These are phyloP conservation scores for Beta corolliflora DNA, from an alignment of 179 eudicot species.

Conservation along the genomic window DNA sequence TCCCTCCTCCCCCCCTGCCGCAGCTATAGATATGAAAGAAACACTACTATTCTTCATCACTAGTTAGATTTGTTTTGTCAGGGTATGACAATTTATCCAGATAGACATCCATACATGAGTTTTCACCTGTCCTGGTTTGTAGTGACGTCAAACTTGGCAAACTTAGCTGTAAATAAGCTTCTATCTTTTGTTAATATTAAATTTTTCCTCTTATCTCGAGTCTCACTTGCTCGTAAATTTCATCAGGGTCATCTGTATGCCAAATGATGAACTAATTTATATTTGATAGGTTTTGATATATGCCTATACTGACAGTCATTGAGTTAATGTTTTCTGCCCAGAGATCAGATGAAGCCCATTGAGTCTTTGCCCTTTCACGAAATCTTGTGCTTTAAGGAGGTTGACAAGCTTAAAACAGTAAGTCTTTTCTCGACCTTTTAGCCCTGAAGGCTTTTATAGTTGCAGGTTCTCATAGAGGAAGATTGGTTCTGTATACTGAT, in stretches of 20 bases:
- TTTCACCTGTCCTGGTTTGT: neutral
- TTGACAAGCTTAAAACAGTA: slow-evolving; percentile 74
- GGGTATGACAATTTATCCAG: neutral
- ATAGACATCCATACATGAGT: neutral
- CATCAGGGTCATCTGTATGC: neutral
- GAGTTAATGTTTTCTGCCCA: slow-evolving; percentile 30
- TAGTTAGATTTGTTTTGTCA: neutral
- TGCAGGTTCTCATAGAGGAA: neutral
- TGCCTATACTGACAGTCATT: slow-evolving; percentile 14
- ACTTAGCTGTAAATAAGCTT: neutral
- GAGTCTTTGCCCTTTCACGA: slow-evolving; percentile 76
- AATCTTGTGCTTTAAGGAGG: slow-evolving; percentile 68
- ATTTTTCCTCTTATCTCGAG: neutral
- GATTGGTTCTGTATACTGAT: slow-evolving; percentile 2
- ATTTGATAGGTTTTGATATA: slow-evolving; percentile 6
- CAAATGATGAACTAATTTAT: neutral
- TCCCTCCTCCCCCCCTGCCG: no score
- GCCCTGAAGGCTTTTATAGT: slow-evolving; percentile 13
- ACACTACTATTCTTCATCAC: neutral
- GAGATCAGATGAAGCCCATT: slow-evolving; percentile 66
- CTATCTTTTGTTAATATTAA: neutral
- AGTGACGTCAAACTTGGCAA: neutral
- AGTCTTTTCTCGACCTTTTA: slow-evolving; percentile 34
- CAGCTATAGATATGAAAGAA: no score
- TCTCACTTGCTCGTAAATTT: slow-evolving; percentile 8